Base-by-base conservation (phyloP, 495 filamentous ascomycete species). In the Letharia lupina region DNA sequence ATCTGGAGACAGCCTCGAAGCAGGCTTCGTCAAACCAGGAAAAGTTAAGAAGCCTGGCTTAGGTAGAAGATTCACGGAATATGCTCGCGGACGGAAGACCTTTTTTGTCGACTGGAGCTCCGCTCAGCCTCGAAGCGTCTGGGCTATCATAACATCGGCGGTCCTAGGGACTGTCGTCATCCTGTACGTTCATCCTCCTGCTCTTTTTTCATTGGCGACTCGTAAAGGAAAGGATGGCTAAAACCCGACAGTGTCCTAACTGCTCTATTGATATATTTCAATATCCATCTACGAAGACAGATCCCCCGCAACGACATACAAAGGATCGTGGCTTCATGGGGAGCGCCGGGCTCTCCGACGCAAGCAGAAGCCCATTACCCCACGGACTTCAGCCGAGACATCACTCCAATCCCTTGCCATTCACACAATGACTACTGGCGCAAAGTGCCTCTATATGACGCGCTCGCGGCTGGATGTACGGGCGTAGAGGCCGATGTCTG, bases 401-500 rank as follows among this genome's bases (percentile, higher is more conserved):
- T 88, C 39, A 64, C 72, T 0, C 86, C 87, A 2, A 79, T 85
- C 64, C 78, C 78, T 12, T 87, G 84, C 61, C 84, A 89, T 70
- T 87, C 86, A 2, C 87, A 90, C 73, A 88, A 90, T 70, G 87
- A 89, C 72, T 87, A 87, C 72, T 87, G 67, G 42, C 83, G 86
- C 20, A 77, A 76, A 42, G 80, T 86, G 41, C 86, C 87, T 1
- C 71, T 88, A 7, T 81, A 76, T 60, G 80, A 80, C 9, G 83
- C 83, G 3, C 66, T 89, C 42, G 74, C 63, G 4, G 69, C 76
- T 23, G 79, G 77, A n/a, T 87, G 86, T 70, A 84, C 78, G 18
- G 86, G 89, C 12, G 79, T 89, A n/a, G 89, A 91, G 74, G 88
- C 86, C 5, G 89, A 93, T 68, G 81, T 93, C 16, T 93, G 87